Conservation (phyloP, 805 yeast genomes). For the Candida ponderosae region DNA sequence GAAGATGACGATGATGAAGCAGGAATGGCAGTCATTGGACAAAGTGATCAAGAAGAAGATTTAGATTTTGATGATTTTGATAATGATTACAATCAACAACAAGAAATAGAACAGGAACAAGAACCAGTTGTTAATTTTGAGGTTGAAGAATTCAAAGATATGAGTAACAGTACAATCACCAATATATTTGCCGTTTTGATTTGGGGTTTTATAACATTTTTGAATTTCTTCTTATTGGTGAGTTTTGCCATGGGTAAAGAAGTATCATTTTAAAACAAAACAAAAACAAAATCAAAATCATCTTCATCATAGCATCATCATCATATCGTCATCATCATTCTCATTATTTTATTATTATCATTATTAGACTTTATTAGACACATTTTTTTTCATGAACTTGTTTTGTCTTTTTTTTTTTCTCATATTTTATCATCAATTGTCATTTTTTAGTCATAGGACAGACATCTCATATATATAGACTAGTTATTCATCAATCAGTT, state of each 20-base stretch:
- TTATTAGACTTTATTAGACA: background rate
- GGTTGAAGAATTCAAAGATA: constrained; percentile 20
- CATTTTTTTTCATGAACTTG: background rate
- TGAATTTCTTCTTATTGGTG: constrained; percentile 58
- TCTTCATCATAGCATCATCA: background rate
- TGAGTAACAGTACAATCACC: constrained; percentile 38
- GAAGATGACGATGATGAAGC: background rate
- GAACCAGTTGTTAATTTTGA: background rate
- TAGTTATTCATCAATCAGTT: too few species aligned
- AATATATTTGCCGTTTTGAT: constrained; percentile 45
- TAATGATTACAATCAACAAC: constrained; percentile 3
- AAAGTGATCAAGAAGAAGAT: background rate
- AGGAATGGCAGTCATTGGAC: background rate
- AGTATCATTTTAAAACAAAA: constrained; percentile 21
- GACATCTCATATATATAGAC: too few species aligned
- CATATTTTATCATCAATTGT: too few species aligned
- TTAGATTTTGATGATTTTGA: constrained; percentile 8
- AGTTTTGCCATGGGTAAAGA: constrained; percentile 40
- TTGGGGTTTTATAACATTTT: constrained; percentile 60
- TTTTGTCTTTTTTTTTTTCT: too few species aligned
- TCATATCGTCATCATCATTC: background rate
- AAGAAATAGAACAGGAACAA: constrained; percentile 1
- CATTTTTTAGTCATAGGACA: too few species aligned
- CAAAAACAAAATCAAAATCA: background rate
- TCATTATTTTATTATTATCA: background rate